These are phyloP conservation scores for Trypanosoma vivax DNA, from an alignment of 208 protist species.

Conservation along the genomic window DNA sequence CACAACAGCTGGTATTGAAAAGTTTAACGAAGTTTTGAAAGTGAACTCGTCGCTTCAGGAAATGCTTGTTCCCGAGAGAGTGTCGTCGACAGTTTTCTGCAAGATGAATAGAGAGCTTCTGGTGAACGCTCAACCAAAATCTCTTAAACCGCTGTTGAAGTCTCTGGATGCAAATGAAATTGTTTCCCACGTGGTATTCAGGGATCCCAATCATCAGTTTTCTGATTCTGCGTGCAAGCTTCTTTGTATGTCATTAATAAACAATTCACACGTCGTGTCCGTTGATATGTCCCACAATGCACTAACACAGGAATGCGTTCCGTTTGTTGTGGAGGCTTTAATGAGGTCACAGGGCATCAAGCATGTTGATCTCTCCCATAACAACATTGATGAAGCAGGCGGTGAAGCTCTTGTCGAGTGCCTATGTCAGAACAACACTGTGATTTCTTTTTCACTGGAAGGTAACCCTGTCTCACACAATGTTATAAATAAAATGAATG, in stretches of 20 bases:
- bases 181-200: conserved; percentile 49
- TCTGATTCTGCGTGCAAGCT: conserved; percentile 56
- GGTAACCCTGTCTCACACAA: conserved; percentile 52
- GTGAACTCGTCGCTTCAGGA: conserved; percentile 29
- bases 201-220: conserved; percentile 23
- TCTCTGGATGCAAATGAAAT: conserved; percentile 42
- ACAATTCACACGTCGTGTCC: conserved; percentile 34
- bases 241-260: conserved; percentile 40
- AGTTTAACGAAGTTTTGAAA: conserved; percentile 33
- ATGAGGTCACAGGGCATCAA: conserved; percentile 36
- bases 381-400: conserved; percentile 62
- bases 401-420: conserved; percentile 35
- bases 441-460: conserved; percentile 33
- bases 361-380: conserved; percentile 61
- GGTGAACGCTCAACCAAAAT: conserved; percentile 55
- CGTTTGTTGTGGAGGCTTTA: conserved; percentile 56
- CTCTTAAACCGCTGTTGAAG: conserved; percentile 52
- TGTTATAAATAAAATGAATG: conserved; percentile 31
- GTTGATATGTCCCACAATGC: conserved; percentile 64
- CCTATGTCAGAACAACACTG: conserved; percentile 32
- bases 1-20: conserved; percentile 32
- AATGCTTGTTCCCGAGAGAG: conserved; percentile 28
- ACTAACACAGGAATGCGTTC: conserved; percentile 45
- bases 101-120: conserved; percentile 46
- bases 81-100: conserved; percentile 19